Conservation (phyloP, 768 basidiomycete genomes). For the Pulveroboletus sp. region DNA sequence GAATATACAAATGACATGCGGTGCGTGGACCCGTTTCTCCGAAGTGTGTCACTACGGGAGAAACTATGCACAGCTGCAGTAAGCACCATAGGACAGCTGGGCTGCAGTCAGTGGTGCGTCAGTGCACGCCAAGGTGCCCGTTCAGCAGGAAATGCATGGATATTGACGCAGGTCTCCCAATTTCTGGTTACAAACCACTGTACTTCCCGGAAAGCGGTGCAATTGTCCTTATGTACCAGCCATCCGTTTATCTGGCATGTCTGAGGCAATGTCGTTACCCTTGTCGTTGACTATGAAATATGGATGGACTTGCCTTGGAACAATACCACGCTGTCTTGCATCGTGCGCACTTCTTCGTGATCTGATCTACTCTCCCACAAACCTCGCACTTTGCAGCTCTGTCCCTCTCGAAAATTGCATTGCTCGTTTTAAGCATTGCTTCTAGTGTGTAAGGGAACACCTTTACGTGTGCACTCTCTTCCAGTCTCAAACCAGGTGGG, state of each 20-base stretch:
- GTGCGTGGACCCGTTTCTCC: not conserved
- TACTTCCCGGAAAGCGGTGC: constrained; percentile 23
- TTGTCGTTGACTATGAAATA: not conserved
- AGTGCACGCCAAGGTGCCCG: constrained; percentile 12
- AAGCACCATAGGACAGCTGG: not conserved
- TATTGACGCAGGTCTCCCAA: constrained; percentile 18
- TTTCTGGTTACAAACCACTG: constrained; percentile 29
- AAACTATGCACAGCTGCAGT: not conserved
- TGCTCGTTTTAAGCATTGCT: constrained; percentile 24
- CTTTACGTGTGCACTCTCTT: constrained; percentile 21
- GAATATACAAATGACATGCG: not conserved
- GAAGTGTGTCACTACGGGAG: not conserved
- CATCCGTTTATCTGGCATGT: constrained; percentile 22
- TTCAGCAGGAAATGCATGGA: constrained; percentile 20
- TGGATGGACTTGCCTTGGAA: constrained; percentile 21
- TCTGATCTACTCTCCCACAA: constrained; percentile 16
- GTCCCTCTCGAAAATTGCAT: constrained; percentile 14
- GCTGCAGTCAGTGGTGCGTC: constrained; percentile 6
- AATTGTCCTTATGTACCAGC: constrained; percentile 20
- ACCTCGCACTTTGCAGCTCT: constrained; percentile 20
- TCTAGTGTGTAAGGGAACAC: constrained; percentile 27
- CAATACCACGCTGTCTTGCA: constrained; percentile 29
- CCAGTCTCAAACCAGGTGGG: constrained; percentile 26
- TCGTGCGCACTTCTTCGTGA: constrained; percentile 23
- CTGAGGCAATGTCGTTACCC: constrained; percentile 12